phyloP scores from a whole-genome alignment of 306 rosid genomes.

The Lupinus albus region DNA sequence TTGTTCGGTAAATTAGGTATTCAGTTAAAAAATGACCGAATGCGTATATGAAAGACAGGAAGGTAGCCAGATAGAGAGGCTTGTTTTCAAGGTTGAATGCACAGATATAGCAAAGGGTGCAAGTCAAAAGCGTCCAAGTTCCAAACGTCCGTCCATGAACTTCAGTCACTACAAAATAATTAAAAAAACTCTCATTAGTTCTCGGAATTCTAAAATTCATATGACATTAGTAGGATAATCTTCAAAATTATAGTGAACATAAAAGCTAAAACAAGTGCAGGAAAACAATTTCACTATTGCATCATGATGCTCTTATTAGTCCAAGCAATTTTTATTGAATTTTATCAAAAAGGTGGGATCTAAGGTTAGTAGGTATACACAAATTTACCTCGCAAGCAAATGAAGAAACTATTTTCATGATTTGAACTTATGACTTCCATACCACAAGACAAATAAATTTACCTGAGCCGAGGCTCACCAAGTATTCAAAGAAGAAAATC shows the following conservation, averaged over 20 bases:
- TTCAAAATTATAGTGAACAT: slow-evolving; percentile 15
- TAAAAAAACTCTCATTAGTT: slow-evolving; percentile 27
- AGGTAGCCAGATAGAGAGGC: slow-evolving; percentile 80
- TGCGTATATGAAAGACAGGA: slow-evolving; percentile 83
- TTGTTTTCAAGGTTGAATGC: slow-evolving; percentile 92
- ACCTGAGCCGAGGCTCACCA: too few species aligned
- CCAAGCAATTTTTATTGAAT: not conserved
- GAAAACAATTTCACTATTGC: slow-evolving; percentile 30
- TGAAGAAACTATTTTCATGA: too few species aligned
- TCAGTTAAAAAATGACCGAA: slow-evolving; percentile 92
- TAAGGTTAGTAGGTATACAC: too few species aligned
- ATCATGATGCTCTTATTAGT: not conserved
- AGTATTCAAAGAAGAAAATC: too few species aligned
- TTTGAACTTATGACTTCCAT: too few species aligned
- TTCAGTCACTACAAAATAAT: slow-evolving; percentile 71
- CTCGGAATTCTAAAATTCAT: slow-evolving; percentile 28
- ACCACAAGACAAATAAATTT: too few species aligned
- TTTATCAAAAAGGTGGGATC: too few species aligned
- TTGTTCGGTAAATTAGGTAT: slow-evolving; percentile 73
- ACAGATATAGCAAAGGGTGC: slow-evolving; percentile 94
- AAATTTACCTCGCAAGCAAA: too few species aligned
- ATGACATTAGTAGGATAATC: slow-evolving; percentile 1
- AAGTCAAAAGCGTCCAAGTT: slow-evolving; percentile 88
- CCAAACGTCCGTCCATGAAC: slow-evolving; percentile 98
- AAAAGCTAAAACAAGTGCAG: slow-evolving; percentile 23